Conservation (phyloP, 208 protist genomes). For the Angomonas deanei region DNA sequence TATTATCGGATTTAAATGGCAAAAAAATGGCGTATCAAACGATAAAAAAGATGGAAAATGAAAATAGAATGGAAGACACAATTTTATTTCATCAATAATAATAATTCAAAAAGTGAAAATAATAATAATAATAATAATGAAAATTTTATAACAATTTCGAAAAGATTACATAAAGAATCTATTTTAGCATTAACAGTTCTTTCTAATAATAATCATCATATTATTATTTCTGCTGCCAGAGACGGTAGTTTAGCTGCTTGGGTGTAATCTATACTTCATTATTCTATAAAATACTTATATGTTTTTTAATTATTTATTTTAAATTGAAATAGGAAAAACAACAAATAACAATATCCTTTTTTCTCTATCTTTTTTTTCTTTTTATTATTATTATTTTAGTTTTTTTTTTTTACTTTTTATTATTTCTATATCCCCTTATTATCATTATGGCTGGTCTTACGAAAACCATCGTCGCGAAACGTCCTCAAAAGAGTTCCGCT, state of each 20-base stretch:
- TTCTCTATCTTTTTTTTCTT: slow-evolving; percentile 6
- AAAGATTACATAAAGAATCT: background rate
- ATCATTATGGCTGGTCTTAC: slow-evolving; percentile 32
- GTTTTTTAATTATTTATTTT: background rate
- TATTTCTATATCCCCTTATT: background rate
- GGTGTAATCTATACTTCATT: slow-evolving; percentile 4
- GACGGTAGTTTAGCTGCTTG: background rate
- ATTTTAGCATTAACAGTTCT: background rate
- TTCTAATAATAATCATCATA: background rate
- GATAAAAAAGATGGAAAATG: slow-evolving; percentile 11
- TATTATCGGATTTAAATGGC: background rate
- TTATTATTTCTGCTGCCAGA: background rate
- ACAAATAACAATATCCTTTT: background rate
- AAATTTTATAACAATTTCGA: background rate
- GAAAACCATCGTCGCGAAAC: slow-evolving; percentile 56
- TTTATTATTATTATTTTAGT: slow-evolving; percentile 5
- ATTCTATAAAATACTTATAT: slow-evolving; percentile 4
- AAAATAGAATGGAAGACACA: slow-evolving; percentile 6
- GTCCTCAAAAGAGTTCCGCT: slow-evolving; percentile 66
- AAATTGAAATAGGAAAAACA: slow-evolving; percentile 3
- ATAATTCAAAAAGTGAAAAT: slow-evolving; percentile 5
- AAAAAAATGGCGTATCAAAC: too few relatives aligned
- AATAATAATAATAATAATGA: slow-evolving; percentile 1
- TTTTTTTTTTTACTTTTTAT: slow-evolving; percentile 2
- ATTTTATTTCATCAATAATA: background rate